A percentile compares a stretch with the other conserved stretches of the same genome.
Conservation (phyloP, 1,284 basidiomycete genomes). For the Volvariella surrecta region DNA sequence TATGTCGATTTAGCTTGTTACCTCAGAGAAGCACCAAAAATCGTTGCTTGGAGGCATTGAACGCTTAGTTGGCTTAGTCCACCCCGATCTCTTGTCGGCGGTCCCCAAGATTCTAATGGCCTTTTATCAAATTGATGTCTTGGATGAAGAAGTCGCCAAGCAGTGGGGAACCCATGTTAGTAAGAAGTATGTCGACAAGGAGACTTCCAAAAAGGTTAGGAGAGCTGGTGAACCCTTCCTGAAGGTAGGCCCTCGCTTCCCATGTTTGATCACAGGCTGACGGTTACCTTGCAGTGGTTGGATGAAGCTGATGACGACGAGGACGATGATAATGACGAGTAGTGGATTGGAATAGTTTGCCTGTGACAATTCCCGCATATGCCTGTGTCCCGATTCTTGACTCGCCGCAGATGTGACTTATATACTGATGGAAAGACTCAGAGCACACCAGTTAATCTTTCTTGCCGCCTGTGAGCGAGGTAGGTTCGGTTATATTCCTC, state of each 20-base stretch:
- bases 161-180: constrained; percentile 97
- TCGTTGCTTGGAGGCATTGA: constrained; percentile 87
- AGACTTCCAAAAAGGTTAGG: constrained; percentile 91
- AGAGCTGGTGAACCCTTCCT: constrained; percentile 95
- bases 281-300: constrained; percentile 5
- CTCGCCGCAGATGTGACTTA: background rate
- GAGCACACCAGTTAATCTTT: too few relatives aligned
- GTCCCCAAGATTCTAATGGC: constrained; percentile 94
- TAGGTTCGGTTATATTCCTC: background rate
- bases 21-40: constrained; percentile 94
- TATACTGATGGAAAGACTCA: background rate
- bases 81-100: constrained; percentile 56
- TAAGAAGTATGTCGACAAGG: constrained; percentile 97
- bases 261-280: background rate
- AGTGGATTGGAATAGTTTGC: background rate
- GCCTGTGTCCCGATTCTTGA: background rate
- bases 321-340: constrained; percentile 6
- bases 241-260: constrained; percentile 37
- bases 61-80: constrained; percentile 65
- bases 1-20: constrained; percentile 50
- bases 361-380: background rate
- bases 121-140: constrained; percentile 87
- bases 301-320: constrained; percentile 9
- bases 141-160: constrained; percentile 87
- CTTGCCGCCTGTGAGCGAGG: background rate